Conservation (phyloP, 2,329 filamentous ascomycete genomes). For the Botrytis elliptica region DNA sequence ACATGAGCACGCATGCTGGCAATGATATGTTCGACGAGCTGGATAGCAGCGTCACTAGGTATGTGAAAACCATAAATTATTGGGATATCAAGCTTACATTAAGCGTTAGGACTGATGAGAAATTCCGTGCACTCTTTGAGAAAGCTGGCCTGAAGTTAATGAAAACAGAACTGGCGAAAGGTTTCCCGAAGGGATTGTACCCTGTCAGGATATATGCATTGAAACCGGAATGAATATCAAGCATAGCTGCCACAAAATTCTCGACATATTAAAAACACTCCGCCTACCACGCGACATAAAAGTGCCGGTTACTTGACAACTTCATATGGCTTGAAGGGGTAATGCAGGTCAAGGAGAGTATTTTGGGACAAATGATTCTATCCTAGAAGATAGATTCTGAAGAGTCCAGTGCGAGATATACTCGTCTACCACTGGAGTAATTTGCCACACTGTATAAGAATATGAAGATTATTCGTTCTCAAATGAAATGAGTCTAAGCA, state of each 20-base stretch:
- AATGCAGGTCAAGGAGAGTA: neutral
- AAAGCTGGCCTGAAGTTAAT: conserved; percentile 67
- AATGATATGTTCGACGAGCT: conserved; percentile 71
- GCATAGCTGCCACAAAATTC: neutral
- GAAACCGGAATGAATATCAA: conserved; percentile 10
- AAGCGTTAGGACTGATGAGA: conserved; percentile 60
- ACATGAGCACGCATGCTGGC: conserved; percentile 46
- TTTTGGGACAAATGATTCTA: neutral
- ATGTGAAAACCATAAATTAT: conserved; percentile 9
- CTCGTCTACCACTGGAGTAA: neutral
- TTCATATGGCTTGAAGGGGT: neutral
- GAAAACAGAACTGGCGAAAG: conserved; percentile 68
- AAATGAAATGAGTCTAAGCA: neutral
- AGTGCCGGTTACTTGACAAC: neutral
- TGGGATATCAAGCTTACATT: neutral
- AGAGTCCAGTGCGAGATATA: neutral
- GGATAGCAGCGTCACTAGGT: conserved; percentile 76
- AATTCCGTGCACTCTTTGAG: conserved; percentile 68
- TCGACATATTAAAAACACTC: neutral
- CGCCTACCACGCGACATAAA: neutral
- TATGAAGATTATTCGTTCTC: neutral
- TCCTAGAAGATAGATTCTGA: neutral
- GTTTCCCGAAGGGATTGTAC: conserved; percentile 61
- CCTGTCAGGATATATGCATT: conserved; percentile 79
- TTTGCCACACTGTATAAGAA: too few relatives aligned